Conservation (phyloP, 2,329 filamentous ascomycete genomes). For the Monosporascus sp. region DNA sequence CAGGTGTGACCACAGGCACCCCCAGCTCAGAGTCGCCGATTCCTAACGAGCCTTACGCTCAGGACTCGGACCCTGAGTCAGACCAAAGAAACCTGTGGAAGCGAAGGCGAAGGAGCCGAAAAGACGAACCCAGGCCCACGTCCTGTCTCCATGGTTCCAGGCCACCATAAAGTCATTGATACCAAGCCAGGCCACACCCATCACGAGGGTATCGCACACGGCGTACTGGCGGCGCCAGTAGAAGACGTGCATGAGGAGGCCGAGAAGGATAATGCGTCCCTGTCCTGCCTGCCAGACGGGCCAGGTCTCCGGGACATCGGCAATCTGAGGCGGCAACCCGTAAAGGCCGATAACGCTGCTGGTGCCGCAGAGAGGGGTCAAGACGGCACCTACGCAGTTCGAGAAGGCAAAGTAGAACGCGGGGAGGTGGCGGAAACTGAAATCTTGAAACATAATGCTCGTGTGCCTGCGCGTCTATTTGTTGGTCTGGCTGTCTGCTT, state of each 20-base stretch:
- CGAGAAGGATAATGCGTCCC: constrained; percentile 8
- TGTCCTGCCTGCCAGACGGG: constrained; percentile 22
- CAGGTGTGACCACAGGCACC: constrained; percentile 5
- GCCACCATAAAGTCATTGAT: constrained; percentile 2
- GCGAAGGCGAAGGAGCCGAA: constrained; percentile 2
- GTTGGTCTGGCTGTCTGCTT: no score
- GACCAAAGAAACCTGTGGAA: constrained; percentile 1
- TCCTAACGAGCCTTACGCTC: background rate
- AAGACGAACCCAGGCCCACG: background rate
- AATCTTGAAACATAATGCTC: background rate
- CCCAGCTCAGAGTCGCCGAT: background rate
- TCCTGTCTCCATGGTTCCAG: background rate
- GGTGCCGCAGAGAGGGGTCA: constrained; percentile 2
- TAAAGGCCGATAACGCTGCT: constrained; percentile 5
- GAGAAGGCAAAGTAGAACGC: constrained; percentile 5
- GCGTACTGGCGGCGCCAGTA: constrained; percentile 7
- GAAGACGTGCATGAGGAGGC: constrained; percentile 6
- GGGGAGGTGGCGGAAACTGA: constrained; percentile 3
- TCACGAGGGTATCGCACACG: constrained; percentile 4
- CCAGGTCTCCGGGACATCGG: constrained; percentile 13
- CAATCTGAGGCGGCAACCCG: constrained; percentile 2
- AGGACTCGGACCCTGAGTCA: background rate
- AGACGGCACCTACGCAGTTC: background rate
- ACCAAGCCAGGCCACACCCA: constrained; percentile 3
- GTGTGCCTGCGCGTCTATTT: background rate